phyloP scores from a whole-genome alignment of 441 rosid genomes.

The Hura crepitans region DNA sequence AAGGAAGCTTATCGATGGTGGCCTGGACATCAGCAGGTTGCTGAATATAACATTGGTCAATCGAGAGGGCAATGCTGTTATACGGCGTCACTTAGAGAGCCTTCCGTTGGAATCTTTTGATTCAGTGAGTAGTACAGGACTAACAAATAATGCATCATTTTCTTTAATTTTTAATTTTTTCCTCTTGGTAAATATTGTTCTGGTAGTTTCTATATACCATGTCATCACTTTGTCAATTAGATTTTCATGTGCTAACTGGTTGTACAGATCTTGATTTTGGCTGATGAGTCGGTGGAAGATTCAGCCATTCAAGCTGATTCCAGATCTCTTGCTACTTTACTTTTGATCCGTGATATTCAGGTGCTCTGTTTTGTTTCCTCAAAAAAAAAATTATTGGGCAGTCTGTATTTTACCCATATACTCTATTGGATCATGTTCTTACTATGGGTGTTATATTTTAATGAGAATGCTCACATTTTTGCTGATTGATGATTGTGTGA shows the following conservation, averaged over 20 bases:
- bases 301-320: conserved; percentile 86
- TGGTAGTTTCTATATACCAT: not conserved
- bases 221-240: not conserved
- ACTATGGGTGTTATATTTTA: not conserved
- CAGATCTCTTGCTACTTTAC: conserved; percentile 67
- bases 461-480: not conserved
- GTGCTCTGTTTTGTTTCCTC: conserved; percentile 27
- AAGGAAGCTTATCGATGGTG: conserved; percentile 63
- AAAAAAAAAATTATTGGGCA: not conserved
- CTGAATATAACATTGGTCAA: conserved; percentile 53
- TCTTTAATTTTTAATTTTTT: not conserved
- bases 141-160: not conserved
- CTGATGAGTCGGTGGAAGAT: conserved; percentile 74
- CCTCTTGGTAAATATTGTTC: too few species aligned
- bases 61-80: conserved; percentile 77
- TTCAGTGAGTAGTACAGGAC: conserved; percentile 44
- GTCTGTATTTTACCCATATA: not conserved
- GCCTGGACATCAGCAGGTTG: conserved; percentile 52
- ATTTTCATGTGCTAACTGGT: conserved; percentile 16
- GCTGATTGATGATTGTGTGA: not conserved
- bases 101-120: conserved; percentile 70
- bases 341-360: conserved; percentile 76
- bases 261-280: conserved; percentile 61
- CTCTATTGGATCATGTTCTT: conserved; percentile 2
- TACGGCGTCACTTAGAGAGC: conserved; percentile 68